Evolutionary conservation across 1,139 yeast species (phyloP).

Genomic region (Magnusiomyces suaveolens): DNA sequence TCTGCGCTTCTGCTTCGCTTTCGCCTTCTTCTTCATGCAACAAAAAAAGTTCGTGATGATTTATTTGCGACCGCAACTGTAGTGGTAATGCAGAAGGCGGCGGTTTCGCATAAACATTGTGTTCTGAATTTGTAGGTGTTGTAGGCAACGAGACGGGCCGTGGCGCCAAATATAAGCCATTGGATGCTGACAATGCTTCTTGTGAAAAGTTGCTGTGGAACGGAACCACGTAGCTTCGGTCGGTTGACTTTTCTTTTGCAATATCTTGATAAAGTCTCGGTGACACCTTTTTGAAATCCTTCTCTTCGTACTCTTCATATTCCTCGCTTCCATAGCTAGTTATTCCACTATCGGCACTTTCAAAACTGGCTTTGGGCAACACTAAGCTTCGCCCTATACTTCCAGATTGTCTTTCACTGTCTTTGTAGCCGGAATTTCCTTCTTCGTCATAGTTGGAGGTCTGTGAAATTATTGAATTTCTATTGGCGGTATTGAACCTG

Average conservation of each 20-base stretch:
- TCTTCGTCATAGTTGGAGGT: background rate
- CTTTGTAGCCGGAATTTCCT: background rate
- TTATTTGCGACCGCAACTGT: background rate
- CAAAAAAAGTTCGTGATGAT: background rate
- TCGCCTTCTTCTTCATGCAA: constrained; percentile 1
- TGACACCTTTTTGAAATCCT: background rate
- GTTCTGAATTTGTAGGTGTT: background rate
- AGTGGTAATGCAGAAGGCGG: background rate
- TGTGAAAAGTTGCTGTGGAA: background rate
- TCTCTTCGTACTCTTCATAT: background rate
- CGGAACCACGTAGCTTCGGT: background rate
- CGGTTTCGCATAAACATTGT: background rate
- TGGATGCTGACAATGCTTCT: background rate
- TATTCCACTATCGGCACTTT: background rate
- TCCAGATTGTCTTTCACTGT: too few species aligned
- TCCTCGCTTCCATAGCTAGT: background rate
- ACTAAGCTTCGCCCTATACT: too few species aligned
- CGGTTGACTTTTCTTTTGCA: background rate
- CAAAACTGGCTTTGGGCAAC: background rate
- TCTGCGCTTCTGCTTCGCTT: background rate
- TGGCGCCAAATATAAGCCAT: background rate
- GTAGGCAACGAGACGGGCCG: background rate
- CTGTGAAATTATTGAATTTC: background rate
- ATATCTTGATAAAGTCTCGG: background rate
- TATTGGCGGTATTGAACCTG: background rate